Percentiles rank a stretch among this genome's conserved stretches.
Evolutionary conservation across 2,329 filamentous ascomycete genomes (phyloP).

Genomic region (Zasmidium citrigriseum): DNA sequence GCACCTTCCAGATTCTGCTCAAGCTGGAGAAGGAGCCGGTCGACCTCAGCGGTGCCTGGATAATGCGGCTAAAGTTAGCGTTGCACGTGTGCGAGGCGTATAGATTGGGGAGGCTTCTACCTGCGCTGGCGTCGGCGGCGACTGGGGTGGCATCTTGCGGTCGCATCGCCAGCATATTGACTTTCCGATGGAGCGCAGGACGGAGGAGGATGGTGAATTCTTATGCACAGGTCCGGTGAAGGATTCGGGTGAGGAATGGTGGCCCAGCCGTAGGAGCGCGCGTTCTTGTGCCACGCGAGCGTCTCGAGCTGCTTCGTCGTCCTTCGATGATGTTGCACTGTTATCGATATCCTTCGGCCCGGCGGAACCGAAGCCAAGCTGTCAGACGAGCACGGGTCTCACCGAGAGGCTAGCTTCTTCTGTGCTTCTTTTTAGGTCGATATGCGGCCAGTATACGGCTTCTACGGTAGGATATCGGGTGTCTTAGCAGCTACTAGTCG

Average conservation of each 20-base stretch:
- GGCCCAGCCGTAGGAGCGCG: not conserved
- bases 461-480: too few relatives aligned
- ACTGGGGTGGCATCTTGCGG: constrained; percentile 9
- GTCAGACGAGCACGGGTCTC: too few relatives aligned
- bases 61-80: constrained; percentile 1
- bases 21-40: constrained; percentile 31
- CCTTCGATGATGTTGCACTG: not conserved
- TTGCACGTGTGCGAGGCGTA: constrained; percentile 4
- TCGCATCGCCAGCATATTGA: constrained; percentile 16
- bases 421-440: too few relatives aligned
- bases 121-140: constrained; percentile 11
- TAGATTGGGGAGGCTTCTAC: not conserved
- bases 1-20: constrained; percentile 30
- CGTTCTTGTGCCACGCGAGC: not conserved
- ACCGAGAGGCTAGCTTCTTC: too few relatives aligned
- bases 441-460: too few relatives aligned
- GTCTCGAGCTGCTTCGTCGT: not conserved
- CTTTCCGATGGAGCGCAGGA: not conserved
- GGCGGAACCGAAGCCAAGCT: not conserved
- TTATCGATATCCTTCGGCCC: too few relatives aligned
- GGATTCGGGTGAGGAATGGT: not conserved
- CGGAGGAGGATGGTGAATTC: not conserved
- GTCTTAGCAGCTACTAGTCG: too few relatives aligned
- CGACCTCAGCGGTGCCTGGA: constrained; percentile 28
- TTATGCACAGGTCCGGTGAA: not conserved